Evolutionary conservation across 2,329 filamentous ascomycete genomes (phyloP).

Genomic region (Talaromyces sp.): DNA sequence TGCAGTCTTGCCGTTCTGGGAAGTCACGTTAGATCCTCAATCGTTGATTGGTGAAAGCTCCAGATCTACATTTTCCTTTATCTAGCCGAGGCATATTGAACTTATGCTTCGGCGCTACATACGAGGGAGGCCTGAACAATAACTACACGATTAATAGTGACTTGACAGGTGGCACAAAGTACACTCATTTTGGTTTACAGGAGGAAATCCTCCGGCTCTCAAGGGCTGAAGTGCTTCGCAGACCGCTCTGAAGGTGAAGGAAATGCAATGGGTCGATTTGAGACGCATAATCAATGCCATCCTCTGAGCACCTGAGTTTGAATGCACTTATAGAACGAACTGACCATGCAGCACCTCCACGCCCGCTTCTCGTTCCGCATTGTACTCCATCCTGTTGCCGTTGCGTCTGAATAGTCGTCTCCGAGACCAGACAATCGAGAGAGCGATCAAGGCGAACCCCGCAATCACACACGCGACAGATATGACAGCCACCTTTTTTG

Average conservation of each 20-base stretch:
- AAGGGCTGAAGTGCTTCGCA: not conserved
- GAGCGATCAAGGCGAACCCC: not conserved
- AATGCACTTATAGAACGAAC: not conserved
- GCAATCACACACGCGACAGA: slow-evolving; percentile 5
- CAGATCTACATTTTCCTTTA: not conserved
- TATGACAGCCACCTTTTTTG: slow-evolving; percentile 1
- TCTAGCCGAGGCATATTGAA: not conserved
- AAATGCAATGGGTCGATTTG: not conserved
- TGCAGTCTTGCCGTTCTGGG: too few species aligned
- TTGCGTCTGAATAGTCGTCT: not conserved
- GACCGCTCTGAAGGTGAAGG: not conserved
- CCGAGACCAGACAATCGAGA: not conserved
- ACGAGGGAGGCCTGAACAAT: not conserved
- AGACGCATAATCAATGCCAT: not conserved
- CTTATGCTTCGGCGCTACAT: not conserved
- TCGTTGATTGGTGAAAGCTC: not conserved
- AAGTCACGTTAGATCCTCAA: too few species aligned
- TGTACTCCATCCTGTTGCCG: not conserved
- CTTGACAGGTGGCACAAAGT: not conserved
- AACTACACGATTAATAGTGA: too few species aligned
- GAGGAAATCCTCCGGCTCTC: too few species aligned
- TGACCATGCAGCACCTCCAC: slow-evolving; percentile 3
- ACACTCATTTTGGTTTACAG: not conserved
- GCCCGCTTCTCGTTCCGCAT: not conserved
- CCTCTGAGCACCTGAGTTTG: not conserved